Percentiles rank a stretch among this genome's conserved stretches.
Evolutionary conservation across 2,329 filamentous ascomycete genomes (phyloP).

Genomic region (Aspergillus sp.): DNA sequence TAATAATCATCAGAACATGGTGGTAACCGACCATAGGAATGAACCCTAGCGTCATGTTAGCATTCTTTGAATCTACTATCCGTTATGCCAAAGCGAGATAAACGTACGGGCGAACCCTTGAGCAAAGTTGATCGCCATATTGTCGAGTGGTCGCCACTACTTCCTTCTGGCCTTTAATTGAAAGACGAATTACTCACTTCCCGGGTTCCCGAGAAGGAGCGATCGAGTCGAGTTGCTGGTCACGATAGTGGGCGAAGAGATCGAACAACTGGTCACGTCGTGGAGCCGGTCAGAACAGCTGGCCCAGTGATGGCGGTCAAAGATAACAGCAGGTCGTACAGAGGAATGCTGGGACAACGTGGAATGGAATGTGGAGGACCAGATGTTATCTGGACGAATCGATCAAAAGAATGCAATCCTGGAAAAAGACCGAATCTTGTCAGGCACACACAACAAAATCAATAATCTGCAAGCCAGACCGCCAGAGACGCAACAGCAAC

Average conservation of each 20-base stretch:
- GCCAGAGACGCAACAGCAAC: neutral
- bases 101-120: conserved; percentile 32
- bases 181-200: conserved; percentile 26
- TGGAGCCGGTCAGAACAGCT: neutral
- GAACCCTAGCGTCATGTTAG: conserved; percentile 40
- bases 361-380: conserved; percentile 23
- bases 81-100: neutral
- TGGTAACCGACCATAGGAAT: conserved; percentile 61
- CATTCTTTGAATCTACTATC: neutral
- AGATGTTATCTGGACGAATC: conserved; percentile 9
- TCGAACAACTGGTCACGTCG: neutral
- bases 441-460: neutral
- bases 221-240: neutral
- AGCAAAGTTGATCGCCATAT: conserved; percentile 25
- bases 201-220: conserved; percentile 37
- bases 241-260: neutral
- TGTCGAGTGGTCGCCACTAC: conserved; percentile 5
- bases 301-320: neutral
- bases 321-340: neutral
- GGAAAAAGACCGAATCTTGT: conserved; percentile 1
- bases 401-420: neutral
- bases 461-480: neutral
- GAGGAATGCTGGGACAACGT: neutral
- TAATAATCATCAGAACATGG: conserved; percentile 95
- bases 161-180: conserved; percentile 6